phyloP scores from a whole-genome alignment of 2,329 filamentous ascomycete genomes.

The Pyrenochaeta sp. region DNA sequence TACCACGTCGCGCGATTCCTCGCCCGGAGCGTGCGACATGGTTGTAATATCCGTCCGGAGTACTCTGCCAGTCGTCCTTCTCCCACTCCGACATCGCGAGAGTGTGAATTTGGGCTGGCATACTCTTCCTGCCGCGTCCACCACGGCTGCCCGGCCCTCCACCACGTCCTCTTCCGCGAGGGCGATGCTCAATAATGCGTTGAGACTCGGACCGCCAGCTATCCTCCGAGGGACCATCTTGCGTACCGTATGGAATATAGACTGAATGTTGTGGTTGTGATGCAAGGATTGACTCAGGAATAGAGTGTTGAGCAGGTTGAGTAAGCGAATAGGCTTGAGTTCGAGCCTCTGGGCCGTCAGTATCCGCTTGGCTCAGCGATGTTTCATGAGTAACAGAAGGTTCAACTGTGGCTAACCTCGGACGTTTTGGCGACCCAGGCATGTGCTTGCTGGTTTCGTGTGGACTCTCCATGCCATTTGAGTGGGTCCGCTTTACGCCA shows the following conservation, averaged over 20 bases:
- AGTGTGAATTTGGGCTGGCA: slow-evolving; percentile 37
- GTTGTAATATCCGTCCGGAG: slow-evolving; percentile 50
- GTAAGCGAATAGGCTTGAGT: slow-evolving; percentile 30
- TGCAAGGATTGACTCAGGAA: slow-evolving; percentile 30
- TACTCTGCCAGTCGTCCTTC: slow-evolving; percentile 46
- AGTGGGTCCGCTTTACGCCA: slow-evolving; percentile 49
- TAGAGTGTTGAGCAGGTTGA: slow-evolving; percentile 41
- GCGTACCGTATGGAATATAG: slow-evolving; percentile 39
- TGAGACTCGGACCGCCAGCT: slow-evolving; percentile 45
- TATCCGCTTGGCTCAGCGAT: slow-evolving; percentile 26
- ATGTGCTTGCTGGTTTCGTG: slow-evolving; percentile 34
- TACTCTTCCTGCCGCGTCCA: slow-evolving; percentile 50
- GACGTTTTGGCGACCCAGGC: slow-evolving; percentile 55
- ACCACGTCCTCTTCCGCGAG: slow-evolving; percentile 51
- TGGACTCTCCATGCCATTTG: slow-evolving; percentile 47
- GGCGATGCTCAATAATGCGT: slow-evolving; percentile 37
- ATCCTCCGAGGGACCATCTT: slow-evolving; percentile 40
- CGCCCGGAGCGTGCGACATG: slow-evolving; percentile 33
- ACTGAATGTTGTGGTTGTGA: slow-evolving; percentile 34
- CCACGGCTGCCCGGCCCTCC: slow-evolving; percentile 51
- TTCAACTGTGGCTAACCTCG: slow-evolving; percentile 53
- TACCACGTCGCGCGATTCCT: slow-evolving; percentile 46
- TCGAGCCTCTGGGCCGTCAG: slow-evolving; percentile 26
- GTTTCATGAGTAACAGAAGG: slow-evolving; percentile 41
- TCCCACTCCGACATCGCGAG: slow-evolving; percentile 54